Conservation (phyloP, 352 stramenopile species). For the Pythium aphanidermatum region DNA sequence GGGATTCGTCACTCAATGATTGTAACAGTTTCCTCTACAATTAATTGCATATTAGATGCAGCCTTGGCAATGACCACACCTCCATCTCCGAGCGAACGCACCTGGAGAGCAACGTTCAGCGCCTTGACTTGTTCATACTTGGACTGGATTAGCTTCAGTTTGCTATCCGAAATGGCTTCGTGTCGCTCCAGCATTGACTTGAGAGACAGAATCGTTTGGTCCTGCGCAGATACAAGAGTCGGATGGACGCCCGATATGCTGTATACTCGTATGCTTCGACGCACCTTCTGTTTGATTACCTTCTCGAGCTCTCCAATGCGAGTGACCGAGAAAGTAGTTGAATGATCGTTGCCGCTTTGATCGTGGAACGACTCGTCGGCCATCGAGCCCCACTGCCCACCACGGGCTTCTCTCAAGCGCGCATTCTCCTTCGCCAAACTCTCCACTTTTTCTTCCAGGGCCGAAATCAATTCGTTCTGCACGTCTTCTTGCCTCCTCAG, state of each 20-base stretch:
- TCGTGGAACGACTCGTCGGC: no score
- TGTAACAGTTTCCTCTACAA: conserved; percentile 64
- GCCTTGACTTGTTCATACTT: conserved; percentile 80
- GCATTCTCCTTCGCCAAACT: conserved; percentile 28
- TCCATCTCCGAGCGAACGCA: no score
- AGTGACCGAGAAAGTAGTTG: no score
- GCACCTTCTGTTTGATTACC: conserved; percentile 68
- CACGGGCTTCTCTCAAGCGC: conserved; percentile 2
- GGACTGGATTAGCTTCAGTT: conserved; percentile 50
- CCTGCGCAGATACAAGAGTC: conserved; percentile 22
- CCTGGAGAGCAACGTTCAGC: conserved; percentile 77
- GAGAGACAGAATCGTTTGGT: conserved; percentile 57
- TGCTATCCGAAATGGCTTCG: conserved; percentile 58
- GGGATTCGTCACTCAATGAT: conserved; percentile 29
- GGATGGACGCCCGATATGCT: not conserved
- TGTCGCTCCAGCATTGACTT: conserved; percentile 67
- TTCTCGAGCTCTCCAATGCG: conserved; percentile 66
- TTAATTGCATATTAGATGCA: no score
- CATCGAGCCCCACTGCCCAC: no score
- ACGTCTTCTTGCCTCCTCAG: conserved; percentile 44
- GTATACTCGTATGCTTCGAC: not conserved
- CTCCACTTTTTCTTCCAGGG: conserved; percentile 33
- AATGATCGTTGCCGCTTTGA: no score
- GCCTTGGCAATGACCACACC: no score
- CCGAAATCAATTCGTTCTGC: conserved; percentile 26